These are phyloP conservation scores for Penicillium parvum DNA, from an alignment of 495 filamentous ascomycete genomes.

Conservation along the genomic window DNA sequence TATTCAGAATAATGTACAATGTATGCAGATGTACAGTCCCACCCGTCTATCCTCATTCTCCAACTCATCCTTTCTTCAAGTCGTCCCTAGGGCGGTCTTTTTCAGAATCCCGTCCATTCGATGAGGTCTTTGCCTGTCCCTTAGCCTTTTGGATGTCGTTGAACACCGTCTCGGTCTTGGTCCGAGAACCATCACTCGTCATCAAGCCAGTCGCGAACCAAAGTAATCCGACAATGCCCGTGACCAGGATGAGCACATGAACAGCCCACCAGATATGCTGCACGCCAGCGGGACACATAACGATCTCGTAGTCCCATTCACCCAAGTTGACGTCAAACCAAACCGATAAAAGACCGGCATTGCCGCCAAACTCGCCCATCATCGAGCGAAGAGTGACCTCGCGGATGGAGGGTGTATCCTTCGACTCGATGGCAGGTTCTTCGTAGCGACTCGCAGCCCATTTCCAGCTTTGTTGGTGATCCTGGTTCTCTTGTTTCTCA, in stretches of 20 bases:
- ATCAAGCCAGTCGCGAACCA: constrained; percentile 2
- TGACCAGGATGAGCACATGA: constrained; percentile 65
- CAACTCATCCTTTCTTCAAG: neutral
- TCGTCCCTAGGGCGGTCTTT: neutral
- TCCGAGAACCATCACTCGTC: neutral
- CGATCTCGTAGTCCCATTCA: constrained; percentile 80
- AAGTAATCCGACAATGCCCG: constrained; percentile 24
- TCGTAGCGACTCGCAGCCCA: constrained; percentile 34
- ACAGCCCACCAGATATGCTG: constrained; percentile 96
- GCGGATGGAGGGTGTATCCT: constrained; percentile 47
- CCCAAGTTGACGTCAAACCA: constrained; percentile 72
- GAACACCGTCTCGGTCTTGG: neutral
- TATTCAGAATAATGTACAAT: neutral
- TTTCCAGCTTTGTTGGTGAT: constrained; percentile 21
- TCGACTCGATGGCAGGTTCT: constrained; percentile 2
- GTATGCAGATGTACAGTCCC: constrained; percentile 8
- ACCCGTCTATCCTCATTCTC: too few species aligned
- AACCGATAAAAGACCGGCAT: constrained; percentile 77
- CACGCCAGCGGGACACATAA: constrained; percentile 68
- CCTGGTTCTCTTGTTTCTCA: constrained; percentile 18
- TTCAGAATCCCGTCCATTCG: neutral
- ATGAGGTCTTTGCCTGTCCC: neutral
- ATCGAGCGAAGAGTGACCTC: constrained; percentile 96
- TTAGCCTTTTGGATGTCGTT: neutral
- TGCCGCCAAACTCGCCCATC: constrained; percentile 93